Percentiles rank a stretch among this genome's conserved stretches.
These are phyloP conservation scores for Verticillium longisporum DNA, from an alignment of 2,329 filamentous ascomycete genomes.

Conservation along the genomic window DNA sequence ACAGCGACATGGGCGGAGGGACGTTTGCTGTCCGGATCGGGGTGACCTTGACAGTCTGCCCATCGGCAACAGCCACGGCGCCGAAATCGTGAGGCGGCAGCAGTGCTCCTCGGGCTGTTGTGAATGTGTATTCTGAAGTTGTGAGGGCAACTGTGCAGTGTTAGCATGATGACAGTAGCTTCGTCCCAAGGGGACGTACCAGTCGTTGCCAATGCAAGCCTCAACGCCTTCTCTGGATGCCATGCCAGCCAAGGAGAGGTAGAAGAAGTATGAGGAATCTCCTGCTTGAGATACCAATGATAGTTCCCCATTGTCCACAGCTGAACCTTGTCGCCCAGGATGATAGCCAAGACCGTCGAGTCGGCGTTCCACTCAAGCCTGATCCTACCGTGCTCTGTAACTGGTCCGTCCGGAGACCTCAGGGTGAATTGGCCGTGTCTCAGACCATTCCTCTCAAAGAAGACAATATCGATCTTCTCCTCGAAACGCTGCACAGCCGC, in stretches of 20 bases:
- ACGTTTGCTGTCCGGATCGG: slow-evolving; percentile 78
- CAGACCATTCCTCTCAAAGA: slow-evolving; percentile 96
- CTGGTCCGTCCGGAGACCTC: slow-evolving; percentile 53
- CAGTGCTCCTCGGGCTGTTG: slow-evolving; percentile 62
- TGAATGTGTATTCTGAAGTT: slow-evolving; percentile 61
- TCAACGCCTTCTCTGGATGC: slow-evolving; percentile 81
- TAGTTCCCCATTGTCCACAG: slow-evolving; percentile 98
- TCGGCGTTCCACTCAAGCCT: slow-evolving; percentile 82
- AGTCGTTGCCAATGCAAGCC: slow-evolving; percentile 49
- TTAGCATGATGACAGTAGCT: background rate
- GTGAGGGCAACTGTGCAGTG: slow-evolving; percentile 28
- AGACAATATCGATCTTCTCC: slow-evolving; percentile 72
- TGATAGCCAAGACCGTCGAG: slow-evolving; percentile 83
- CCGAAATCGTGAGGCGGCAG: slow-evolving; percentile 70
- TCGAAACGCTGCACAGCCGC: slow-evolving; percentile 72
- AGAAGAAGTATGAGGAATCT: slow-evolving; percentile 47
- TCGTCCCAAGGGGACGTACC: slow-evolving; percentile 26
- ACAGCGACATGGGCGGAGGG: slow-evolving; percentile 87
- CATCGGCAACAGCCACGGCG: slow-evolving; percentile 78
- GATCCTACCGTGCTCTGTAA: slow-evolving; percentile 50
- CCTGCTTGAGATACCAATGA: slow-evolving; percentile 96
- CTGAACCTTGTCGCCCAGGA: slow-evolving; percentile 68
- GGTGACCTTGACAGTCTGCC: slow-evolving; percentile 71
- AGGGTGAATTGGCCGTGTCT: slow-evolving; percentile 93
- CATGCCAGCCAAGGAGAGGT: slow-evolving; percentile 45